phyloP scores from a whole-genome alignment of 345 rosid species.

The Sisymbrium altissimum region DNA sequence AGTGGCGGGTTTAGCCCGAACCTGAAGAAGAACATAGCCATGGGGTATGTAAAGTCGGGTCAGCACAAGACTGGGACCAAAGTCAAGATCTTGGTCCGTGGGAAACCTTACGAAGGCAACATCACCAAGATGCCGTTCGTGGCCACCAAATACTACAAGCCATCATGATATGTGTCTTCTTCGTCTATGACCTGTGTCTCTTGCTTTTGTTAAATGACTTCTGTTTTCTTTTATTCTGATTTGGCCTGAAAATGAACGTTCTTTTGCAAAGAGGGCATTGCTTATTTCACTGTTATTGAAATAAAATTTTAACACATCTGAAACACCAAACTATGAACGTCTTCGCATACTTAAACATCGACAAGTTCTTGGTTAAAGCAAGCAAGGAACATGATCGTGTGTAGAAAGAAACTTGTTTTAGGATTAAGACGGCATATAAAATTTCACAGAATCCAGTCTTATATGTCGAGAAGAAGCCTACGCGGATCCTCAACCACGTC shows the following conservation, averaged over 20 bases:
- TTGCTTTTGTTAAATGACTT: slow-evolving; percentile 22
- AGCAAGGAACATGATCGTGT: background rate
- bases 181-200: slow-evolving; percentile 14
- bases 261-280: slow-evolving; percentile 18
- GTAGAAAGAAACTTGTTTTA: background rate
- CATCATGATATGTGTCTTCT: slow-evolving; percentile 38
- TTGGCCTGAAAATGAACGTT: slow-evolving; percentile 27
- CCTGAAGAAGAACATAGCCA: slow-evolving; percentile 93
- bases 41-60: slow-evolving; percentile 98
- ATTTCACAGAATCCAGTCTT: background rate
- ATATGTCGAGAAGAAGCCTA: slow-evolving; percentile 62
- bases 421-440: background rate
- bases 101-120: slow-evolving; percentile 77
- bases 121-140: slow-evolving; percentile 88
- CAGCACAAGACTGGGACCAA: slow-evolving; percentile 79
- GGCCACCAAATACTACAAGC: slow-evolving; percentile 83
- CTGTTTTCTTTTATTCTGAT: slow-evolving; percentile 8
- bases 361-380: background rate
- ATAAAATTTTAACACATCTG: slow-evolving; percentile 21
- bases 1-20: slow-evolving; percentile 98
- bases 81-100: slow-evolving; percentile 74
- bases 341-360: background rate
- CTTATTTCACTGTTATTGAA: slow-evolving; percentile 15
- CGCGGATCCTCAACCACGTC: slow-evolving; percentile 88
- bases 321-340: slow-evolving; percentile 1